Conservation (phyloP, 805 yeast species). For the Saccharomyces jurei region DNA sequence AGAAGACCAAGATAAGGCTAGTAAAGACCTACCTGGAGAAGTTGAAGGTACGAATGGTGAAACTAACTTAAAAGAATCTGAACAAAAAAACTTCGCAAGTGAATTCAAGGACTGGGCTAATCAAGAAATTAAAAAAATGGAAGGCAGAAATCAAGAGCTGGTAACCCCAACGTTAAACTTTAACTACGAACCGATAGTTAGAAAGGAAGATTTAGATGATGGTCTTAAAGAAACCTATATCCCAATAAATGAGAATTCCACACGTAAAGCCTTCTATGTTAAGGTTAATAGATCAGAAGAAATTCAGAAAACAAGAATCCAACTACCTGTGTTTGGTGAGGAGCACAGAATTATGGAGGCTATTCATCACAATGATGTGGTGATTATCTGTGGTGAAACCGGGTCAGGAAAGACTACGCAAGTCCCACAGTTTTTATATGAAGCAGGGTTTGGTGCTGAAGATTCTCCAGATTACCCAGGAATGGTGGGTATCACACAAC, state of each 20-base stretch:
- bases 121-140: conserved; percentile 53
- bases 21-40: conserved; percentile 22
- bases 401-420: conserved; percentile 99
- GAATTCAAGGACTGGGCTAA: conserved; percentile 89
- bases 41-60: conserved; percentile 31
- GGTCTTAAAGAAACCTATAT: conserved; percentile 59
- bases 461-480: conserved; percentile 65
- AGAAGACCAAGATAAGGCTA: conserved; percentile 22
- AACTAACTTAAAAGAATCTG: conserved; percentile 27
- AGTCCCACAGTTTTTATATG: conserved; percentile 91
- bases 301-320: conserved; percentile 59
- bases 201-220: conserved; percentile 66
- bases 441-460: conserved; percentile 74
- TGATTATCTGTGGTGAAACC: conserved; percentile 92
- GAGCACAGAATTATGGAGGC: conserved; percentile 96
- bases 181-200: conserved; percentile 46
- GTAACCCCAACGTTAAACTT: conserved; percentile 43
- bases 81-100: conserved; percentile 39
- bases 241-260: conserved; percentile 43
- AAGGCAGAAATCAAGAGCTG: conserved; percentile 49
- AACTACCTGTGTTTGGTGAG: conserved; percentile 81
- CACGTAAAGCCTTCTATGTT: conserved; percentile 59
- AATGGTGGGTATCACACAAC: conserved; percentile 94
- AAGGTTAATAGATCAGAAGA: conserved; percentile 56
- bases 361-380: conserved; percentile 81